These are phyloP conservation scores for Apiotrichum porosum DNA, from an alignment of 1,284 basidiomycete species.

Conservation along the genomic window DNA sequence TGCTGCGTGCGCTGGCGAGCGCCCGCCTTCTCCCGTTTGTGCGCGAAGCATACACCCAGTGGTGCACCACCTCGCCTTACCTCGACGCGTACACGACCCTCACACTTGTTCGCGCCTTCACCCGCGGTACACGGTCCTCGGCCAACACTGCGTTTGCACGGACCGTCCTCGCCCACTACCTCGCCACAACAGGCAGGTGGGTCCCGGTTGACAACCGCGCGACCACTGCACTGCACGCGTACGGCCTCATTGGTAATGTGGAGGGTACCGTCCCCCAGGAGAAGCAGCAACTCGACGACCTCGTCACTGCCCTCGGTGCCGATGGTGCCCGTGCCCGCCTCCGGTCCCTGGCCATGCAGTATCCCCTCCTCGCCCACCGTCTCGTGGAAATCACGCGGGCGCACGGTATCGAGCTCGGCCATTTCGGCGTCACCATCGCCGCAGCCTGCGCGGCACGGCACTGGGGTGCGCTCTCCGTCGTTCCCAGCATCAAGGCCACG, in stretches of 20 bases:
- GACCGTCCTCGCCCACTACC: slow-evolving; percentile 5
- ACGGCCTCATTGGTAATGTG: slow-evolving; percentile 1
- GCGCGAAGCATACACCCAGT: slow-evolving; percentile 1
- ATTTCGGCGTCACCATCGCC: slow-evolving; percentile 1
- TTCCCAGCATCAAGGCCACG: neutral
- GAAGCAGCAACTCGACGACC: neutral
- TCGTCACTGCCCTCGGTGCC: slow-evolving; percentile 1
- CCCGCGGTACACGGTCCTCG: slow-evolving; percentile 3
- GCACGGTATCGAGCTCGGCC: slow-evolving; percentile 1
- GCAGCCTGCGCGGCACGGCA: slow-evolving; percentile 8
- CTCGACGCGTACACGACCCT: slow-evolving; percentile 9
- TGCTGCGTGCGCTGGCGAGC: slow-evolving; percentile 9
- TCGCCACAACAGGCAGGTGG: neutral
- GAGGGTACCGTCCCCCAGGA: neutral
- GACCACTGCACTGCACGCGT: slow-evolving; percentile 4
- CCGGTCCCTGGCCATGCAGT: neutral
- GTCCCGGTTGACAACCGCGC: neutral
- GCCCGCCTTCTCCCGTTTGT: slow-evolving; percentile 8
- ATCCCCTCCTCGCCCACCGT: slow-evolving; percentile 12
- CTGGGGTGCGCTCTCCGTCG: slow-evolving; percentile 11
- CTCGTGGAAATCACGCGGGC: slow-evolving; percentile 1
- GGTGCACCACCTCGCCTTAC: neutral
- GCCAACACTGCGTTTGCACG: slow-evolving; percentile 8
- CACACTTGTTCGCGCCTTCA: slow-evolving; percentile 8
- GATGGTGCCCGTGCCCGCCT: neutral